These are phyloP conservation scores for Prillingera fragicola DNA, from an alignment of 1,284 basidiomycete genomes.

Conservation along the genomic window DNA sequence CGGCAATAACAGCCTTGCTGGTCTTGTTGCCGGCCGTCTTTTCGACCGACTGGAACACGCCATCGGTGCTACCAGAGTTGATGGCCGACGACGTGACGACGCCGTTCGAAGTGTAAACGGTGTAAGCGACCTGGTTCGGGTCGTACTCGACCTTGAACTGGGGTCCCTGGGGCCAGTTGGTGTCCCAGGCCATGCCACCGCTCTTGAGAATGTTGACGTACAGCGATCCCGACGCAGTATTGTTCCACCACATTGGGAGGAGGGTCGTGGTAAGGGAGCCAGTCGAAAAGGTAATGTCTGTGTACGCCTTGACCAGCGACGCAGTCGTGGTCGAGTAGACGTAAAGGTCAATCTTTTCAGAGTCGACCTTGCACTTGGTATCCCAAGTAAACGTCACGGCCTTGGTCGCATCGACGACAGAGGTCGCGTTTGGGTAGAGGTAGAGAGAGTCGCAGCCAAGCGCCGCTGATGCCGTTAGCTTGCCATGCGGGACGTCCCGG, in stretches of 20 bases:
- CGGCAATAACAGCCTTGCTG: conserved; percentile 65
- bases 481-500: no score
- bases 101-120: conserved; percentile 35
- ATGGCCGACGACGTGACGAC: conserved; percentile 36
- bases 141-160: conserved; percentile 55
- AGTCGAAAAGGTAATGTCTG: conserved; percentile 54
- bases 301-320: conserved; percentile 61
- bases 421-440: conserved; percentile 56
- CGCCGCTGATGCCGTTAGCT: no score
- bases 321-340: conserved; percentile 57
- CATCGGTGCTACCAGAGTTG: conserved; percentile 50
- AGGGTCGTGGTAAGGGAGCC: conserved; percentile 57
- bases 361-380: conserved; percentile 51
- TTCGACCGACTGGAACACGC: conserved; percentile 42
- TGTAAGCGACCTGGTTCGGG: conserved; percentile 32
- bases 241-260: conserved; percentile 72
- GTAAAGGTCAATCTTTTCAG: conserved; percentile 64
- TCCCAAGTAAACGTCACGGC: conserved; percentile 69
- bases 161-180: conserved; percentile 61
- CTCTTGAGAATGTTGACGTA: conserved; percentile 63
- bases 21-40: conserved; percentile 46
- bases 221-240: conserved; percentile 54
- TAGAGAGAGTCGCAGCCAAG: no score
- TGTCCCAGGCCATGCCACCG: conserved; percentile 55
- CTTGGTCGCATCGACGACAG: conserved; percentile 55